A percentile compares a stretch with the other conserved stretches of the same genome.
phyloP scores from a whole-genome alignment of 495 filamentous ascomycete genomes.

The Aspergillus sparsus region DNA sequence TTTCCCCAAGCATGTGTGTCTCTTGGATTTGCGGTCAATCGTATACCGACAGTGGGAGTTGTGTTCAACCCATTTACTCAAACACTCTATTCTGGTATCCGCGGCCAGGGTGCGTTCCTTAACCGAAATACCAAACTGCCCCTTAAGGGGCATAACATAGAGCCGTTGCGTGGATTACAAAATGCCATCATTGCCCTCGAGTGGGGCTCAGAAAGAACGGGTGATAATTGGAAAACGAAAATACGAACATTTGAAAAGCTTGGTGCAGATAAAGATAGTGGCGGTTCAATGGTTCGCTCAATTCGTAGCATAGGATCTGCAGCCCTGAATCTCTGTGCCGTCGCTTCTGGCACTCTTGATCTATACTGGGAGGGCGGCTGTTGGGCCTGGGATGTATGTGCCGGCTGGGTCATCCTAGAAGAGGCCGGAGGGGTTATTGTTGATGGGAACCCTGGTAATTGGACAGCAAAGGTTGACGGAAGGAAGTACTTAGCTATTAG shows the following conservation, averaged over 20 bases:
- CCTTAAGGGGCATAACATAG: constrained; percentile 46
- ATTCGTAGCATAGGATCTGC: constrained; percentile 75
- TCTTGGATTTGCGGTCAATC: constrained; percentile 69
- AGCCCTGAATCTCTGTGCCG: constrained; percentile 80
- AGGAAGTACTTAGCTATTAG: constrained; percentile 79
- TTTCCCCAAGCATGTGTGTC: constrained; percentile 82
- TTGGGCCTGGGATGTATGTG: constrained; percentile 94
- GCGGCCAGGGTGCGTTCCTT: constrained; percentile 67
- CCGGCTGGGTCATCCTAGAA: constrained; percentile 82
- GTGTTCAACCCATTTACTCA: constrained; percentile 81
- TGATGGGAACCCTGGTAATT: constrained; percentile 74
- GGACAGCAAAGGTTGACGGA: constrained; percentile 73
- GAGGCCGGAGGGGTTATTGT: constrained; percentile 85
- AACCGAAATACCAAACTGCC: constrained; percentile 55
- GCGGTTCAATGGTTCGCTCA: constrained; percentile 83
- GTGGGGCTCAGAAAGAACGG: constrained; percentile 74
- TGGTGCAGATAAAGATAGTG: constrained; percentile 59
- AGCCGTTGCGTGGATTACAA: constrained; percentile 58
- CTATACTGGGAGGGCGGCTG: constrained; percentile 92
- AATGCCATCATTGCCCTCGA: constrained; percentile 70
- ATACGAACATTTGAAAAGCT: constrained; percentile 67
- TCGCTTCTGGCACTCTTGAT: constrained; percentile 78
- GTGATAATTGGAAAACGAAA: constrained; percentile 77
- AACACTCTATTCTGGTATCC: constrained; percentile 68
- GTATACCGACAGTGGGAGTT: constrained; percentile 69